Base-by-base conservation (phyloP, 225 moss, liverwort and hornwort genomes). In the Rhytidiadelphus loreus region DNA sequence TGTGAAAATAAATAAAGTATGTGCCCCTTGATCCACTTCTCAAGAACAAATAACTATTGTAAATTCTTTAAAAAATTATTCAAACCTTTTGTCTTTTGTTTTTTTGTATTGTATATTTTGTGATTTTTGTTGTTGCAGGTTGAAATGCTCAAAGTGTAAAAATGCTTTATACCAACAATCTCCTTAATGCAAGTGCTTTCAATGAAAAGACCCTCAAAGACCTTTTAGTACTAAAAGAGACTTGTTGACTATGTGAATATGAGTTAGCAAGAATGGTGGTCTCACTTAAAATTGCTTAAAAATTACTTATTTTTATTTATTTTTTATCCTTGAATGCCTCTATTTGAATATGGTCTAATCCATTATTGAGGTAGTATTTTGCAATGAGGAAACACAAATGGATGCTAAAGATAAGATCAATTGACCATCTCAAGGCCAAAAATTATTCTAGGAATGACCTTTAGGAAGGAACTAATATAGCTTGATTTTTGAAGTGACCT, bases 231-330 rank as follows among this genome's bases (percentile, higher is more conserved):
- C 22, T 21, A 52, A 76, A 52, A 21, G 11, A 52, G 5, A 33
- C 13, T 33, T 76, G 8, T 2, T 0, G 0, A 12, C 3, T 32
- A 30, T 3, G 0, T 74, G 12, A 48, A 48, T 32, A 32, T 1
- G 7, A 46, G 1, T 74, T 12, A 32, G 2, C 3, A 50, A 75
- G 20, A 20, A 50, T 20, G 21, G 20, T 75, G 13, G 4, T 75
- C 20, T 75, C 1, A 50, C 5, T 75, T 73, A 28, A 17, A 29
- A 29, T 17, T 29, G 9, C 16, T 46, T 17, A 4, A 25, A 17
- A 41, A 1, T 9, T n/a, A n/a, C n/a, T 10, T 3, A 9, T 9
- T 39, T 8, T 9, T 43, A 26, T 16, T 2, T 16, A 4, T 9
- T 28, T 28, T 43, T 71, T 7, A 16, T 1, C 0, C 17, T 73